Evolutionary conservation across 805 yeast species (phyloP).

Genomic region (Wickerhamiella occidentalis): DNA sequence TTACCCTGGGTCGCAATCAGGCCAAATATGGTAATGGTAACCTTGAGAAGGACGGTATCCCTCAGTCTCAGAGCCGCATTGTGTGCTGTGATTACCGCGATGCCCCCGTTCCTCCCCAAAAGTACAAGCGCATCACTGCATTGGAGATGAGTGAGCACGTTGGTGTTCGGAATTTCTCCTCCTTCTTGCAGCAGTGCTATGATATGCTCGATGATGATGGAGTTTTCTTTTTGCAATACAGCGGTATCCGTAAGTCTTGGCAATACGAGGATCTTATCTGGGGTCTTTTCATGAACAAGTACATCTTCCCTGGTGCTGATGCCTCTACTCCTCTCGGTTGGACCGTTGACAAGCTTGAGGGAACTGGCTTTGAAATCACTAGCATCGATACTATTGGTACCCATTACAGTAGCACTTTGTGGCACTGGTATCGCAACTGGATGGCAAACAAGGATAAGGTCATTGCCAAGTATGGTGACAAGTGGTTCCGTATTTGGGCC

Average conservation of each 20-base stretch:
- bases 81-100: slow-evolving; percentile 84
- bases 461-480: slow-evolving; percentile 66
- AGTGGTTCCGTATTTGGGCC: slow-evolving; percentile 93
- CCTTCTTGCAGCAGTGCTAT: slow-evolving; percentile 68
- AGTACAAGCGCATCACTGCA: slow-evolving; percentile 77
- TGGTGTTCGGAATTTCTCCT: slow-evolving; percentile 70
- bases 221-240: slow-evolving; percentile 71
- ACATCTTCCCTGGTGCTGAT: slow-evolving; percentile 94
- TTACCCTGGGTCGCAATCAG: slow-evolving; percentile 82
- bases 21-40: slow-evolving; percentile 76
- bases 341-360: slow-evolving; percentile 64
- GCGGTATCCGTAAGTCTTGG: slow-evolving; percentile 86
- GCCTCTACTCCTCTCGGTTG: slow-evolving; percentile 89
- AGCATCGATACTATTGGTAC: slow-evolving; percentile 82
- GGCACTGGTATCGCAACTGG: slow-evolving; percentile 96
- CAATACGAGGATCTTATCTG: slow-evolving; percentile 87
- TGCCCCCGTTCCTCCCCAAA: slow-evolving; percentile 55
- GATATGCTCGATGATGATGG: slow-evolving; percentile 90
- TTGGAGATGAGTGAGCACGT: slow-evolving; percentile 95
- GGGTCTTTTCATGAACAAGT: slow-evolving; percentile 95
- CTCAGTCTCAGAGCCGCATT: slow-evolving; percentile 57
- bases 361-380: slow-evolving; percentile 75
- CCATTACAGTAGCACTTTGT: slow-evolving; percentile 79
- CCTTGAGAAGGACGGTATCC: slow-evolving; percentile 55
- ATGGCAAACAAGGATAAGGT: slow-evolving; percentile 65